These are phyloP conservation scores for Lotmaria passim DNA, from an alignment of 208 protist genomes.

Conservation along the genomic window DNA sequence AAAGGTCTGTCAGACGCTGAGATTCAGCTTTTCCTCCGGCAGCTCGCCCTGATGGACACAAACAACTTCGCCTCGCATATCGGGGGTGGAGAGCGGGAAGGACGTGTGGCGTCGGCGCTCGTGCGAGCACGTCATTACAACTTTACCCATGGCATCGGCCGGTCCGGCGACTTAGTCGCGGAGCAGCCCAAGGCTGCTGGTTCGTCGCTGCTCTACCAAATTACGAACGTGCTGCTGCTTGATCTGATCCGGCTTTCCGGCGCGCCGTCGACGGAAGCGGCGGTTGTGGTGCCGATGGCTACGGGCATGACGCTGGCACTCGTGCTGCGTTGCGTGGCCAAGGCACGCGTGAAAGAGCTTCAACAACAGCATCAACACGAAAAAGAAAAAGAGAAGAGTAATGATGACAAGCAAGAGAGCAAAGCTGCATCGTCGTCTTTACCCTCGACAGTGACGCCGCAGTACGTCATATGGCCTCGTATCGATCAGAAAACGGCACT, in stretches of 20 bases:
- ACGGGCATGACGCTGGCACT: conserved; percentile 96
- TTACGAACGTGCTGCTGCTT: conserved; percentile 93
- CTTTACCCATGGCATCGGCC: conserved; percentile 96
- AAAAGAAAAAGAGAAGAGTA: not conserved
- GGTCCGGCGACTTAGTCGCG: conserved; percentile 93
- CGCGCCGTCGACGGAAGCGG: conserved; percentile 36
- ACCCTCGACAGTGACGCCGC: conserved; percentile 7
- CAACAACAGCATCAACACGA: conserved; percentile 11
- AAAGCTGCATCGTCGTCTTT: not conserved
- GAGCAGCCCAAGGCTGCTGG: conserved; percentile 98
- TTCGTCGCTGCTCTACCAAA: conserved; percentile 91
- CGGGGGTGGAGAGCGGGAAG: conserved; percentile 97
- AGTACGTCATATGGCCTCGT: conserved; percentile 95
- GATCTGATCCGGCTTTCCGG: conserved; percentile 81
- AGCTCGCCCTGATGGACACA: conserved; percentile 95
- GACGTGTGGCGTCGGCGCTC: conserved; percentile 82
- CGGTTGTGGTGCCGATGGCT: conserved; percentile 94
- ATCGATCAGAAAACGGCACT: conserved; percentile 98
- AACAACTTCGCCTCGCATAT: conserved; percentile 90
- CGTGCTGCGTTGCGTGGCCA: conserved; percentile 67
- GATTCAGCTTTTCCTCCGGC: conserved; percentile 92
- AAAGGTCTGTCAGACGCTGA: conserved; percentile 83
- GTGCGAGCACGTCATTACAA: conserved; percentile 88
- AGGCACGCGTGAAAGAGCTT: conserved; percentile 27
- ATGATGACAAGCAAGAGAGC: not conserved